Percentiles rank a stretch among this genome's conserved stretches.
Evolutionary conservation across 768 basidiomycete species (phyloP).

Genomic region (Naganishia kalamii): DNA sequence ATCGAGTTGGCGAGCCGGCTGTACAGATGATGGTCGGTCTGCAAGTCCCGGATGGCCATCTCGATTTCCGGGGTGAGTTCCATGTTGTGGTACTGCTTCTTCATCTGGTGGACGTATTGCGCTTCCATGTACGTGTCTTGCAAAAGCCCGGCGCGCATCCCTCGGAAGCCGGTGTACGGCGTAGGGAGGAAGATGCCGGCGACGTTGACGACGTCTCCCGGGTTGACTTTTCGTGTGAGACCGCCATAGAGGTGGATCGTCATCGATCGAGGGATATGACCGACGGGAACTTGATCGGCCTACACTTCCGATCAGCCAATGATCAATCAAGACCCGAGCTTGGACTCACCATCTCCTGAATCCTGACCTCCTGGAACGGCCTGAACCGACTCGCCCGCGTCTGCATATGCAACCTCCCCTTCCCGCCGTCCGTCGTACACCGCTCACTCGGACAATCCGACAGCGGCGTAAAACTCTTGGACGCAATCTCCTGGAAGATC

Average conservation of each 20-base stretch:
- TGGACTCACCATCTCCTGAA: constrained; percentile 84
- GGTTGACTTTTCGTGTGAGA: constrained; percentile 82
- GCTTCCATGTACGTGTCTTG: constrained; percentile 95
- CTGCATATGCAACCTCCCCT: constrained; percentile 94
- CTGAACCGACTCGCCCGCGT: constrained; percentile 93
- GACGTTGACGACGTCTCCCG: constrained; percentile 89
- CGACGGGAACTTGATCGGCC: constrained; percentile 99
- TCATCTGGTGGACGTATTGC: constrained; percentile 84
- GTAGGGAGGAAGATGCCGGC: constrained; percentile 97
- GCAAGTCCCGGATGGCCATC: constrained; percentile 61
- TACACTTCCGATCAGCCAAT: constrained; percentile 38
- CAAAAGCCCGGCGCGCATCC: constrained; percentile 87
- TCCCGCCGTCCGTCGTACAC: constrained; percentile 77
- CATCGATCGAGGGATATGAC: constrained; percentile 98
- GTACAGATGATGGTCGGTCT: constrained; percentile 72
- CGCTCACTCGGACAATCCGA: constrained; percentile 77
- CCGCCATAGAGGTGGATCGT: constrained; percentile 88
- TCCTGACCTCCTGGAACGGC: constrained; percentile 97
- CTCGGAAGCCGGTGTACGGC: constrained; percentile 95
- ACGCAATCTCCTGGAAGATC: constrained; percentile 93
- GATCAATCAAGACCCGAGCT: neutral
- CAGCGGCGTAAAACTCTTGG: constrained; percentile 84
- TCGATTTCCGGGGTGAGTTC: constrained; percentile 80
- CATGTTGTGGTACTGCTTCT: constrained; percentile 96
- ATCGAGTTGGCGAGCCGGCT: constrained; percentile 83